Evolutionary conservation across 2,329 filamentous ascomycete species (phyloP).

Genomic region (Arthrobotrys sinensis): DNA sequence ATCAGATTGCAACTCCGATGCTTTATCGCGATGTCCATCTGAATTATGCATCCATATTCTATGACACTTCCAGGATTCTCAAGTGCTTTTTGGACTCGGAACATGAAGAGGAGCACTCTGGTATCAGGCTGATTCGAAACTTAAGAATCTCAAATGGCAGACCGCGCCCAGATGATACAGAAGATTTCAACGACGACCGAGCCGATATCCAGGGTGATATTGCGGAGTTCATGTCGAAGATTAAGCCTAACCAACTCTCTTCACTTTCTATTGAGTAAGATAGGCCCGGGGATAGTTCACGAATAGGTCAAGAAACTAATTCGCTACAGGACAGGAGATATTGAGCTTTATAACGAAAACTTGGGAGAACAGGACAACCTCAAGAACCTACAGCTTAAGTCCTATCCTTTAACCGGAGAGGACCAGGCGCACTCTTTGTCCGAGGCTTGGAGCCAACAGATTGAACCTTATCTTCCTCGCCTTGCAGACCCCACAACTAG

Average conservation of each 20-base stretch:
- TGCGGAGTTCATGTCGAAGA: background rate
- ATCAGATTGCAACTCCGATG: constrained; percentile 12
- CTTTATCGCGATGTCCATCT: constrained; percentile 5
- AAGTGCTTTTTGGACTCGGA: background rate
- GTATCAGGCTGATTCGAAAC: constrained; percentile 10
- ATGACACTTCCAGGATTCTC: background rate
- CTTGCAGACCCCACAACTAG: background rate
- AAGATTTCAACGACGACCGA: background rate
- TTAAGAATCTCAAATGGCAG: constrained; percentile 1
- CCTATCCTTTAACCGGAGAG: background rate
- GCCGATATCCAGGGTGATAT: background rate
- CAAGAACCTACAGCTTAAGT: background rate
- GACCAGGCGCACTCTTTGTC: background rate
- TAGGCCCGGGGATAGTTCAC: background rate
- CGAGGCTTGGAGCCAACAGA: background rate
- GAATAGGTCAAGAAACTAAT: background rate
- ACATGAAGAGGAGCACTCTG: constrained; percentile 2
- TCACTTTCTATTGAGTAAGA: constrained; percentile 3
- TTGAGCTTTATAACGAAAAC: background rate
- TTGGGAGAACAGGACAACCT: background rate
- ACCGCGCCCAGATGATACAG: background rate
- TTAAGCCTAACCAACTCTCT: background rate
- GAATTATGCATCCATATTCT: background rate
- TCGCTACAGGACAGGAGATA: background rate
- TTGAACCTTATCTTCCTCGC: background rate